Conservation (phyloP, 495 filamentous ascomycete species). For the Lasiosphaeris hirsuta region DNA sequence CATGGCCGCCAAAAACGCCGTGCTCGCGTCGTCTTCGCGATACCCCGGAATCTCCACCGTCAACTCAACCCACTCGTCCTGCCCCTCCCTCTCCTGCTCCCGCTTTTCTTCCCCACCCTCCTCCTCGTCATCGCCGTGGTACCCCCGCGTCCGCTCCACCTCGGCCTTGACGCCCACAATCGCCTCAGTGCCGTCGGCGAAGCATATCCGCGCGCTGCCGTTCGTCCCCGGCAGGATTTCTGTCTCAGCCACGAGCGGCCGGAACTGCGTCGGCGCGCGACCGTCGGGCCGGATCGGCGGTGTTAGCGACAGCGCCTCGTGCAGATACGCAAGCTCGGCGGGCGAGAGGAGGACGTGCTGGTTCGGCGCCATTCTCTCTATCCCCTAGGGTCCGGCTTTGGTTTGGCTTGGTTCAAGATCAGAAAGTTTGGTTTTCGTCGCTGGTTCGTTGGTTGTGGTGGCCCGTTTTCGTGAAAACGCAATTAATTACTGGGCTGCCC, state of each 20-base stretch:
- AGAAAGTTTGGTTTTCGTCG: too few relatives aligned
- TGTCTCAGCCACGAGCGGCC: conserved; percentile 82
- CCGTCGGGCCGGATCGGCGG: conserved; percentile 89
- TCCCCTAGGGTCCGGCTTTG: neutral
- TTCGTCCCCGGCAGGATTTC: conserved; percentile 86
- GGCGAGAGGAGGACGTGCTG: conserved; percentile 73
- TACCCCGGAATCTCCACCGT: conserved; percentile 81
- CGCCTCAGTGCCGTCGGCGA: conserved; percentile 92
- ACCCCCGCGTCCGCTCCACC: conserved; percentile 64
- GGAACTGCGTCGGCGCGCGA: conserved; percentile 80
- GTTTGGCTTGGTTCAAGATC: too few relatives aligned
- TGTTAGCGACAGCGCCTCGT: conserved; percentile 72
- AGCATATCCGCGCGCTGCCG: conserved; percentile 88
- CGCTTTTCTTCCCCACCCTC: conserved; percentile 18
- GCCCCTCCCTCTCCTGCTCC: conserved; percentile 31
- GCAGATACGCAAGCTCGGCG: conserved; percentile 93
- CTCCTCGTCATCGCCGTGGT: conserved; percentile 28
- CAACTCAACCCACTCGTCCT: conserved; percentile 73
- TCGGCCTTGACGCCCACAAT: conserved; percentile 94
- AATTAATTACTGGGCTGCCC: neutral
- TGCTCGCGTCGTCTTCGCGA: conserved; percentile 86
- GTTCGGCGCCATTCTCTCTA: conserved; percentile 30
- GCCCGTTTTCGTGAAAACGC: too few relatives aligned
- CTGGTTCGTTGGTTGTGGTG: too few relatives aligned
- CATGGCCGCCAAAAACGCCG: conserved; percentile 82